A percentile compares a stretch with the other conserved stretches of the same genome.
phyloP scores from a whole-genome alignment of 2,329 filamentous ascomycete species.

The Penicillium hordei region DNA sequence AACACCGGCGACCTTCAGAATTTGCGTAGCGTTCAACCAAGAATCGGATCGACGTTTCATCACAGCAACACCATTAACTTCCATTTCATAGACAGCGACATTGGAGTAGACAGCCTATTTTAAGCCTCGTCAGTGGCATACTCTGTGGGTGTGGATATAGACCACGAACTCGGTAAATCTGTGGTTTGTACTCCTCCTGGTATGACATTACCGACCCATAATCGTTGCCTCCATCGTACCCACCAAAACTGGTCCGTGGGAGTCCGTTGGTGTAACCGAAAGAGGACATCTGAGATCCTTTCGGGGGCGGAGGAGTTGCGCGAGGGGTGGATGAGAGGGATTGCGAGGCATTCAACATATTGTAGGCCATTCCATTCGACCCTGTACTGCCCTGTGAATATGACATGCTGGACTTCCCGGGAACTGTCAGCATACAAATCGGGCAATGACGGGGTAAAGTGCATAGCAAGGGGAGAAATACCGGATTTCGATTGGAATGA shows the following conservation, averaged over 20 bases:
- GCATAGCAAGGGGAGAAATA: slow-evolving; percentile 21
- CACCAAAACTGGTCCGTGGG: slow-evolving; percentile 38
- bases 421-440: slow-evolving; percentile 10
- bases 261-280: slow-evolving; percentile 42
- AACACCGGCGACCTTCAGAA: slow-evolving; percentile 93
- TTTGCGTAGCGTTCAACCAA: slow-evolving; percentile 97
- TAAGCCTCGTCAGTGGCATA: slow-evolving; percentile 14
- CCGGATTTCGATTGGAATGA: slow-evolving; percentile 30
- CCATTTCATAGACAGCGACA: slow-evolving; percentile 97
- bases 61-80: slow-evolving; percentile 86
- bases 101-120: slow-evolving; percentile 83
- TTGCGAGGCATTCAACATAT: slow-evolving; percentile 46
- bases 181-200: slow-evolving; percentile 44
- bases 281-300: slow-evolving; percentile 45
- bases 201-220: slow-evolving; percentile 39
- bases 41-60: slow-evolving; percentile 95
- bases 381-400: slow-evolving; percentile 43
- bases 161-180: slow-evolving; percentile 50
- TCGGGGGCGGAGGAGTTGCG: slow-evolving; percentile 46
- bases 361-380: slow-evolving; percentile 41
- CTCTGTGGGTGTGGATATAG: slow-evolving; percentile 1
- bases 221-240: slow-evolving; percentile 44
- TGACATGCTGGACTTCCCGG: slow-evolving; percentile 30
- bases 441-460: slow-evolving; percentile 16
- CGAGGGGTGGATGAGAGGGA: slow-evolving; percentile 48